phyloP scores from a whole-genome alignment of 2,329 filamentous ascomycete genomes.

The Thielaviopsis cerberus region DNA sequence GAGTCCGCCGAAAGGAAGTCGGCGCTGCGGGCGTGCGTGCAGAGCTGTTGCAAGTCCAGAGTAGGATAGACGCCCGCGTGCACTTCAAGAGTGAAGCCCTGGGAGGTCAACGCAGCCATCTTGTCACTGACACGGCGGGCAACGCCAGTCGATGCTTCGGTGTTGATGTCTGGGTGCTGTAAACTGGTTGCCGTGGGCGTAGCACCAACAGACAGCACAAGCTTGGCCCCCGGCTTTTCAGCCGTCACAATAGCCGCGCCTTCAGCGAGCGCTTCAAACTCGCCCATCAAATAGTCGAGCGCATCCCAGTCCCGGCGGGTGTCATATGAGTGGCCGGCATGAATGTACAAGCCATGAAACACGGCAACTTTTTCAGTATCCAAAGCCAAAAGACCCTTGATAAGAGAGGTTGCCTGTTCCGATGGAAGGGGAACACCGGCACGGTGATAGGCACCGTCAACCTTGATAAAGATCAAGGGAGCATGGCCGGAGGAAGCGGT shows the following conservation, averaged over 20 bases:
- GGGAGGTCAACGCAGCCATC: conserved; percentile 22
- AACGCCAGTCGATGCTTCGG: conserved; percentile 15
- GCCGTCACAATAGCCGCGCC: background rate
- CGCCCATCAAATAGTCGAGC: conserved; percentile 36
- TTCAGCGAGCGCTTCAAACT: conserved; percentile 29
- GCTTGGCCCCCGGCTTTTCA: conserved; percentile 16
- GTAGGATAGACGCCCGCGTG: conserved; percentile 62
- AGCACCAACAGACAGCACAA: conserved; percentile 53
- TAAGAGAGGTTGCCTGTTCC: conserved; percentile 25
- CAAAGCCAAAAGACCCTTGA: conserved; percentile 26
- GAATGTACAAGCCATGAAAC: conserved; percentile 51
- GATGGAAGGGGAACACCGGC: conserved; percentile 44
- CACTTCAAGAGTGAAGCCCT: conserved; percentile 34
- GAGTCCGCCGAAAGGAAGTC: conserved; percentile 30
- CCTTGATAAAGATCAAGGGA: conserved; percentile 48
- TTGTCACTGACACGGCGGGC: conserved; percentile 12
- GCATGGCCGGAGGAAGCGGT: conserved; percentile 25
- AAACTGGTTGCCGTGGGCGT: conserved; percentile 54
- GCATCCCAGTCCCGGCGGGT: conserved; percentile 35
- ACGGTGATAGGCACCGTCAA: conserved; percentile 55
- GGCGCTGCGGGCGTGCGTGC: conserved; percentile 39
- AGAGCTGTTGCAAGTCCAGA: conserved; percentile 62
- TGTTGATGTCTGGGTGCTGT: conserved; percentile 30
- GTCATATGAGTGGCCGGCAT: conserved; percentile 55
- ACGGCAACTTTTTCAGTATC: conserved; percentile 21